A percentile compares a stretch with the other conserved stretches of the same genome.
These are phyloP conservation scores for Camelina sativa DNA, from an alignment of 345 rosid genomes.

Conservation along the genomic window DNA sequence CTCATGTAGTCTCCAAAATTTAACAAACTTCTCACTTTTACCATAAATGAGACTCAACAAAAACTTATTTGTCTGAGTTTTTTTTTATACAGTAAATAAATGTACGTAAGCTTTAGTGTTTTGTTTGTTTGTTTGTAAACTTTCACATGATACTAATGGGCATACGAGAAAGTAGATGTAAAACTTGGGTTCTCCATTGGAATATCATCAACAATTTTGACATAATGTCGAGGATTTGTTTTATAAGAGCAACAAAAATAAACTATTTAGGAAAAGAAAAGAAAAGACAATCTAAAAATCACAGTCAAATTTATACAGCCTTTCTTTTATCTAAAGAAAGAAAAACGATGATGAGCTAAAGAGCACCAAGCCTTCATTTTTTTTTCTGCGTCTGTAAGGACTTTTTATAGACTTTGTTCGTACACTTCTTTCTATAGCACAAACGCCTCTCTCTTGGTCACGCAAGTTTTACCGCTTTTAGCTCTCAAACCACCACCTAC, in stretches of 20 bases:
- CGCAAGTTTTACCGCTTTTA: constrained; percentile 4
- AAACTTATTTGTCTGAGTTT: not conserved
- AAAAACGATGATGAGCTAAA: not conserved
- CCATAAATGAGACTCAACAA: constrained; percentile 9
- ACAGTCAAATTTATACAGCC: constrained; percentile 23
- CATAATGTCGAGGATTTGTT: not conserved
- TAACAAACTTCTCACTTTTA: not conserved
- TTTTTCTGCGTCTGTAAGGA: constrained; percentile 4
- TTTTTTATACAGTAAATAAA: not conserved
- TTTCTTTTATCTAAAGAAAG: constrained; percentile 28
- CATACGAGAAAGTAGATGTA: not conserved
- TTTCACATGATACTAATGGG: not conserved
- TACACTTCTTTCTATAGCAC: constrained; percentile 12
- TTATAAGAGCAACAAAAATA: not conserved
- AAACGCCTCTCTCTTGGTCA: constrained; percentile 19
- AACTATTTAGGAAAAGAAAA: not conserved
- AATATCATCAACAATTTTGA: not conserved
- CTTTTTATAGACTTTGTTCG: constrained; percentile 12
- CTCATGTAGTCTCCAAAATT: constrained; percentile 55
- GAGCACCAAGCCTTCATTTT: not conserved
- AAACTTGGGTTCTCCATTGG: not conserved
- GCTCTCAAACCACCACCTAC: constrained; percentile 36
- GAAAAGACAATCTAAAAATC: not conserved
- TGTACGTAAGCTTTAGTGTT: not conserved
- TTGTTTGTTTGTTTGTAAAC: too few species aligned